Evolutionary conservation across 2,329 filamentous ascomycete genomes (phyloP).

Genomic region (Juglanconis juglandina): DNA sequence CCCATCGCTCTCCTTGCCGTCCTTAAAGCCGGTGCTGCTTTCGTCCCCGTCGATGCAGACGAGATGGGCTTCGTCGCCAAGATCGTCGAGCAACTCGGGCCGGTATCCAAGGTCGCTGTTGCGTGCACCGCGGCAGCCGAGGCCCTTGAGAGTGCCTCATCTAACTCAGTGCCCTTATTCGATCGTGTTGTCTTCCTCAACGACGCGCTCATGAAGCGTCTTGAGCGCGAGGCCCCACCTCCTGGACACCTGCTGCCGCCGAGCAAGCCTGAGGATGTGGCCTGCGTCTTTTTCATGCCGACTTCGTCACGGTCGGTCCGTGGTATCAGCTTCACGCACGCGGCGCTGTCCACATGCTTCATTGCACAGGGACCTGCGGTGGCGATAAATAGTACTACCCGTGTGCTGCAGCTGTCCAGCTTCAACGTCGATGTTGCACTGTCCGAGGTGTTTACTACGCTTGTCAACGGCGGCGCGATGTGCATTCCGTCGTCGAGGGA

Average conservation of each 20-base stretch:
- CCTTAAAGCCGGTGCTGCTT: slow-evolving; percentile 52
- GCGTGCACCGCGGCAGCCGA: slow-evolving; percentile 15
- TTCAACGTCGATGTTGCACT: slow-evolving; percentile 54
- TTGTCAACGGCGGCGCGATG: slow-evolving; percentile 56
- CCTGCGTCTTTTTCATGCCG: slow-evolving; percentile 60
- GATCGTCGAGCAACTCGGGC: slow-evolving; percentile 18
- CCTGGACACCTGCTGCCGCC: slow-evolving; percentile 22
- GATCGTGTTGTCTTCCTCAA: slow-evolving; percentile 15
- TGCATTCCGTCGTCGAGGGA: slow-evolving; percentile 54
- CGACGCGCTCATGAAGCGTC: slow-evolving; percentile 16
- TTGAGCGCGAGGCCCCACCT: slow-evolving; percentile 11
- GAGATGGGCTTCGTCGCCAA: slow-evolving; percentile 33
- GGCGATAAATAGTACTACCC: slow-evolving; percentile 45
- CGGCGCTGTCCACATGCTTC: slow-evolving; percentile 52
- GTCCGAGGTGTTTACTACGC: slow-evolving; percentile 50
- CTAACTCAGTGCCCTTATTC: slow-evolving; percentile 6
- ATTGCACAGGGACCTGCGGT: slow-evolving; percentile 48
- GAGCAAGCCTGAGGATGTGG: slow-evolving; percentile 42
- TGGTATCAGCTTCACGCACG: slow-evolving; percentile 61
- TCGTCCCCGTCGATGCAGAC: slow-evolving; percentile 47
- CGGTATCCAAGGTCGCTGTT: slow-evolving; percentile 10
- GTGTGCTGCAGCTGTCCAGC: slow-evolving; percentile 57
- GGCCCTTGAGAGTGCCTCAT: slow-evolving; percentile 2
- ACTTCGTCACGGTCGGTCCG: slow-evolving; percentile 56
- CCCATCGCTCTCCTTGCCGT: slow-evolving; percentile 68